Percentiles rank a stretch among this genome's conserved stretches.
Evolutionary conservation across 257 asterid genomes (phyloP).

Genomic region (Plectranthus barbatus): DNA sequence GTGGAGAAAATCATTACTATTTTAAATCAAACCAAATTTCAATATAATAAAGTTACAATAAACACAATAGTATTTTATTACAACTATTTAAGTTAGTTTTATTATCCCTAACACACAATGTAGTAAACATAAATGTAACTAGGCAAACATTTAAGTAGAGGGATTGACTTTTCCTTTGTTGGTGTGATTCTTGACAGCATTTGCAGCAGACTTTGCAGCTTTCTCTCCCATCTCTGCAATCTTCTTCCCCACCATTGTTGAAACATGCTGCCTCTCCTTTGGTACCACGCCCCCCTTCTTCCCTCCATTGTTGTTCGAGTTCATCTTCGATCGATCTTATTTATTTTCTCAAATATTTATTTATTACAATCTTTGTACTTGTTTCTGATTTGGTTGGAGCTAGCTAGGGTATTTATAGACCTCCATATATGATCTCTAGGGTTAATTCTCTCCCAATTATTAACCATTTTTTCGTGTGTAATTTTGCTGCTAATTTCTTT

Average conservation of each 20-base stretch:
- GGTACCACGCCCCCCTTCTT: conserved; percentile 11
- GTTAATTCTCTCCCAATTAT: not conserved
- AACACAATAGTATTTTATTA: no score
- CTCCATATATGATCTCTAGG: no score
- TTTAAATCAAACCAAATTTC: no score
- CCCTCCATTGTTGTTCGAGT: not conserved
- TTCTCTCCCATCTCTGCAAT: not conserved
- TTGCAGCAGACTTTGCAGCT: not conserved
- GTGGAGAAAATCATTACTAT: no score
- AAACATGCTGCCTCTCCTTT: conserved; percentile 4
- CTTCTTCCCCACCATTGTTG: conserved; percentile 17
- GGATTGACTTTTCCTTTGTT: conserved; percentile 9
- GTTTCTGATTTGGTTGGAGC: no score
- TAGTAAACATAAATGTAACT: no score
- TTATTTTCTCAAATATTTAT: no score
- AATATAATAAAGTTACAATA: no score
- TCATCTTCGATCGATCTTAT: not conserved
- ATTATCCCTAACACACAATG: no score
- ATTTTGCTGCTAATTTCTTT: not conserved
- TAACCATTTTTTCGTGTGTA: not conserved
- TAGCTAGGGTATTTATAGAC: not conserved
- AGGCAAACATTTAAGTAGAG: no score
- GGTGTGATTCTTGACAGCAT: conserved; percentile 7
- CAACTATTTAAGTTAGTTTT: no score
- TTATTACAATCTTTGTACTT: not conserved